These are phyloP conservation scores for Paxillus rubicundulus DNA, from an alignment of 768 basidiomycete genomes.

Conservation along the genomic window DNA sequence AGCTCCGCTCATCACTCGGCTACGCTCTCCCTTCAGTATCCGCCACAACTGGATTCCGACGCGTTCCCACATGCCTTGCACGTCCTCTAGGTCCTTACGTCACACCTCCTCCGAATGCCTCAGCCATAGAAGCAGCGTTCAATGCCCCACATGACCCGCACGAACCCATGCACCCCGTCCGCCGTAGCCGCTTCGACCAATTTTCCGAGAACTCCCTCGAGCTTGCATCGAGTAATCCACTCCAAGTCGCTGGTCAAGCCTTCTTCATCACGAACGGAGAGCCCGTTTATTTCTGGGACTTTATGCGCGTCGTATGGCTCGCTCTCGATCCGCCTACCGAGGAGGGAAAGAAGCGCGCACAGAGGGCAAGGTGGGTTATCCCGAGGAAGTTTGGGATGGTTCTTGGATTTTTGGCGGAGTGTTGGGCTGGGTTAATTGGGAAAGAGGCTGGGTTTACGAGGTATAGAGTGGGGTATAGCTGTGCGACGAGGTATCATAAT, in stretches of 20 bases:
- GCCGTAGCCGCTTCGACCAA: constrained; percentile 81
- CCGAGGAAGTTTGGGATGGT: constrained; percentile 64
- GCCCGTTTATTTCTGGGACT: constrained; percentile 96
- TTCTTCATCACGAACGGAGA: constrained; percentile 99
- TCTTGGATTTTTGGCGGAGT: constrained; percentile 72
- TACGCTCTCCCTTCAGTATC: constrained; percentile 60
- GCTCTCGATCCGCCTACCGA: constrained; percentile 51
- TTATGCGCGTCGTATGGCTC: constrained; percentile 77
- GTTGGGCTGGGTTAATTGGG: constrained; percentile 67
- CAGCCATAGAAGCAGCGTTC: constrained; percentile 57
- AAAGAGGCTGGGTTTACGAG: constrained; percentile 83
- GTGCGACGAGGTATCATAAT: constrained; percentile 83
- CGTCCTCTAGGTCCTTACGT: constrained; percentile 84
- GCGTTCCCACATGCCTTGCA: constrained; percentile 75
- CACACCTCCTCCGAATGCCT: constrained; percentile 54
- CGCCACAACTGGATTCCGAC: constrained; percentile 59
- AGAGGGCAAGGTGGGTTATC: constrained; percentile 45
- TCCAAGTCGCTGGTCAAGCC: constrained; percentile 86
- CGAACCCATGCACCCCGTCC: constrained; percentile 47
- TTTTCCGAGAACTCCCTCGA: constrained; percentile 59
- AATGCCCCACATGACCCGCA: constrained; percentile 40
- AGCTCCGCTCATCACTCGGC: constrained; percentile 41
- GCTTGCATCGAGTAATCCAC: constrained; percentile 49
- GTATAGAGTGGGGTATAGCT: constrained; percentile 79
- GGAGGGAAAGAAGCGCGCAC: constrained; percentile 41